A percentile compares a stretch with the other conserved stretches of the same genome.
Evolutionary conservation across 441 rosid species (phyloP).

Genomic region (Manihot esculenta): DNA sequence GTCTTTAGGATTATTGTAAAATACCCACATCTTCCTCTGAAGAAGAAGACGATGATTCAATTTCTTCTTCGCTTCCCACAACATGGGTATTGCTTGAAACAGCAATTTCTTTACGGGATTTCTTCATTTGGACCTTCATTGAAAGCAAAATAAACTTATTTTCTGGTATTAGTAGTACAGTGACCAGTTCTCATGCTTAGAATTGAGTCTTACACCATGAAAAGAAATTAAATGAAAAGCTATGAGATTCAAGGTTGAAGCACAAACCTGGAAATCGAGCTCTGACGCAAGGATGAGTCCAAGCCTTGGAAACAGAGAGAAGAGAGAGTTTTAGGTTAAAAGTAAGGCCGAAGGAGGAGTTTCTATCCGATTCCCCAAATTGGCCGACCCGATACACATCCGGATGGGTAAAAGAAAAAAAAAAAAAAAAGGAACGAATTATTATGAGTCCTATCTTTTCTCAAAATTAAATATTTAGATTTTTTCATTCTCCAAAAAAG

Average conservation of each 20-base stretch:
- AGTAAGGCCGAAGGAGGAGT: background rate
- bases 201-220: background rate
- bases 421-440: no score
- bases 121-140: conserved; percentile 21
- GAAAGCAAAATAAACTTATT: background rate
- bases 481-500: no score
- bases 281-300: background rate
- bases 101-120: conserved; percentile 8
- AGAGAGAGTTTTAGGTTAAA: conserved; percentile 8
- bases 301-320: background rate
- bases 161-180: no score
- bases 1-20: background rate
- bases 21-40: conserved; percentile 24
- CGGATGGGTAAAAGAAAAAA: no score
- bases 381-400: background rate
- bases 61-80: conserved; percentile 27
- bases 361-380: background rate
- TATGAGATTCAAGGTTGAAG: no score
- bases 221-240: background rate
- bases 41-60: conserved; percentile 22
- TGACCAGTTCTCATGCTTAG: background rate
- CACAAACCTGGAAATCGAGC: background rate
- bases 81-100: conserved; percentile 26
- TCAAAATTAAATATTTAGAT: no score
- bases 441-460: no score